These are phyloP conservation scores for Verticillium dahliae DNA, from an alignment of 2,329 filamentous ascomycete genomes.

Conservation along the genomic window DNA sequence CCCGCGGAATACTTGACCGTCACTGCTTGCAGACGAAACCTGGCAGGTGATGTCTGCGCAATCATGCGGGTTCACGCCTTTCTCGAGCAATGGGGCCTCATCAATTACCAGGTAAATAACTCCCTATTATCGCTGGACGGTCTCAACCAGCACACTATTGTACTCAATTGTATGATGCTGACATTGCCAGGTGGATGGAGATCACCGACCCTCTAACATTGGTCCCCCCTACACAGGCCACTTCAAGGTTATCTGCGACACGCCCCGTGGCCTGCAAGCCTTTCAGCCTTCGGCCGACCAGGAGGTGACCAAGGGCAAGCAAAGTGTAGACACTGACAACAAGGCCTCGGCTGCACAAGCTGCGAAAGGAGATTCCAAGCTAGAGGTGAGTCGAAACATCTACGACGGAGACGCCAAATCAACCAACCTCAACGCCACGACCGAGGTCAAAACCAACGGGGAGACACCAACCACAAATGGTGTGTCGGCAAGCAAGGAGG, in stretches of 20 bases:
- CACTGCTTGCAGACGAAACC: slow-evolving; percentile 87
- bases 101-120: slow-evolving; percentile 84
- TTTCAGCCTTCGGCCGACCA: slow-evolving; percentile 87
- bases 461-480: slow-evolving; percentile 66
- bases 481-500: slow-evolving; percentile 48
- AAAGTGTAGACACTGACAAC: slow-evolving; percentile 62
- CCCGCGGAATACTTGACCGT: slow-evolving; percentile 95
- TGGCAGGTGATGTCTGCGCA: slow-evolving; percentile 95
- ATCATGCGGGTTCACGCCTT: slow-evolving; percentile 99
- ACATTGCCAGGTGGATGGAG: slow-evolving; percentile 73
- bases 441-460: slow-evolving; percentile 68
- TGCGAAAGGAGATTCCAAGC: slow-evolving; percentile 61
- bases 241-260: slow-evolving; percentile 94
- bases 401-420: slow-evolving; percentile 87
- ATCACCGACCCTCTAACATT: slow-evolving; percentile 89
- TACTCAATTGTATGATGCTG: not conserved
- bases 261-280: slow-evolving; percentile 85
- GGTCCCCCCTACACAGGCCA: slow-evolving; percentile 96
- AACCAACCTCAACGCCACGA: slow-evolving; percentile 54
- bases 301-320: slow-evolving; percentile 54
- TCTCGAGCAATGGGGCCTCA: slow-evolving; percentile 95
- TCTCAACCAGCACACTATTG: too few relatives aligned
- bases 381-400: slow-evolving; percentile 91
- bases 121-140: not conserved
- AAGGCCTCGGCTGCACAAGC: slow-evolving; percentile 42